A percentile compares a stretch with the other conserved stretches of the same genome.
Conservation (phyloP, 2,329 filamentous ascomycete genomes). For the Pleoardoris graminearum region DNA sequence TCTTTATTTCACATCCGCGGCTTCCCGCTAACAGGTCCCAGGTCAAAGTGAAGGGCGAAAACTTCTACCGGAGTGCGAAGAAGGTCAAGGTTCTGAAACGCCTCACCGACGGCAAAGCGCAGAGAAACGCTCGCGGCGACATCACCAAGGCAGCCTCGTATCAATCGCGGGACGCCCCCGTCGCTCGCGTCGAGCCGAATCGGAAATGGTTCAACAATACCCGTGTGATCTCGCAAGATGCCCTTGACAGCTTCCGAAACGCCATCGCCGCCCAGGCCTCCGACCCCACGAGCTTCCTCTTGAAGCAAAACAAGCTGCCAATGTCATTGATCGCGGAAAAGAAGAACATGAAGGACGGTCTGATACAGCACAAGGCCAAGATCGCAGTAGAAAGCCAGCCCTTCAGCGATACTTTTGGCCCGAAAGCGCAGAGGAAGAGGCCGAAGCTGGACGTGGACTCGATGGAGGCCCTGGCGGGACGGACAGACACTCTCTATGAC, state of each 20-base stretch:
- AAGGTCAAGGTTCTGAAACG: conserved; percentile 88
- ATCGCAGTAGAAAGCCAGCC: conserved; percentile 87
- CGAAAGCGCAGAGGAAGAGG: conserved; percentile 89
- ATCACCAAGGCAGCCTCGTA: conserved; percentile 82
- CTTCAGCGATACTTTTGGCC: conserved; percentile 87
- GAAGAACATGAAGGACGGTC: conserved; percentile 67
- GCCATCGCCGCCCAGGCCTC: conserved; percentile 88
- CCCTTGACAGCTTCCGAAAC: conserved; percentile 81
- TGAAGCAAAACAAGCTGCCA: conserved; percentile 95
- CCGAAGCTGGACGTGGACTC: conserved; percentile 85
- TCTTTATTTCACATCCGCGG: background rate
- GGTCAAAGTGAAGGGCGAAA: conserved; percentile 89
- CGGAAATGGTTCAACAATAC: conserved; percentile 98
- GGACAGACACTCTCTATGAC: conserved; percentile 79
- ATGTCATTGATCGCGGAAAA: conserved; percentile 90
- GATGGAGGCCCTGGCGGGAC: conserved; percentile 78
- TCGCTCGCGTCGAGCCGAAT: conserved; percentile 90
- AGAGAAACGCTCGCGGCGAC: conserved; percentile 79
- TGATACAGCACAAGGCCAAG: conserved; percentile 92
- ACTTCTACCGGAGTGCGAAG: conserved; percentile 89
- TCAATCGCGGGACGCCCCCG: conserved; percentile 80
- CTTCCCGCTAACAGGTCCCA: conserved; percentile 4
- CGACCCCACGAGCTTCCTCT: conserved; percentile 90
- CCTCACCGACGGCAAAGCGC: conserved; percentile 82
- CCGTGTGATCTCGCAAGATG: conserved; percentile 85